Base-by-base conservation (phyloP, 164 flowering plant genomes). In the Annona squamosa region DNA sequence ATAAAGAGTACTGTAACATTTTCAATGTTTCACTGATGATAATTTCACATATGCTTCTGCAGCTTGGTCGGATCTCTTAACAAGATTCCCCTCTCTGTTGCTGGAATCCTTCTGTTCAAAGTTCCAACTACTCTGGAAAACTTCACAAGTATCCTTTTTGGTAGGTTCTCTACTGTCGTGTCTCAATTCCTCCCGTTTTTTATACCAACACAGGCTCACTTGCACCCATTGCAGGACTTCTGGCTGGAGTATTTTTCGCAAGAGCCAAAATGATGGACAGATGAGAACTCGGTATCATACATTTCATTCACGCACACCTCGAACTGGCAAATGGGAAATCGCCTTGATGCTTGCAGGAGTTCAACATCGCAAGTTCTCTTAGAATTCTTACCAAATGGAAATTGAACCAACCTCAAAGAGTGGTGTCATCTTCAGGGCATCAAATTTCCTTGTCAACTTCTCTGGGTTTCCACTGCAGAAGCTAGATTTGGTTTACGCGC, bases 11-110 rank as follows among this genome's bases (percentile, higher is more conserved):
- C 70, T 68, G 13, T 43, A 64, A 64, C 37, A 64, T 26, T 61
- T 6, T 46, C n/a, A 26, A 63, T 3, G 10, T 13, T 7, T 66
- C n/a, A 56, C 19, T 67, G 12, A 56, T 26, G 52, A 7, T 26
- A 5, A 17, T 9, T 52, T 66, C 62, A 26, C 48, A 42, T 63
- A 67, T 41, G 42, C 52, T 69, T 17, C n/a, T 79, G 80, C 97
- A 96, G 98, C 83, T 93, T 96, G 68, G 94, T 96, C 70, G 99
- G 99, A 19, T 96, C 99, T 3, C 82, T 96, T 52, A 96, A 96
- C 71, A 96, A 96, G 86, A 91, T 96, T 48, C 99, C 99, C 46
- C 87, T 96, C 44, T 96, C 99, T 1, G 63, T 93, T 74, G 89
- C 91, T 44, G 99, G 99, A 62, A 90, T 96, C 64, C 74, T 93